Base-by-base conservation (phyloP, 257 asterid genomes). In the Coffea eugenioides region DNA sequence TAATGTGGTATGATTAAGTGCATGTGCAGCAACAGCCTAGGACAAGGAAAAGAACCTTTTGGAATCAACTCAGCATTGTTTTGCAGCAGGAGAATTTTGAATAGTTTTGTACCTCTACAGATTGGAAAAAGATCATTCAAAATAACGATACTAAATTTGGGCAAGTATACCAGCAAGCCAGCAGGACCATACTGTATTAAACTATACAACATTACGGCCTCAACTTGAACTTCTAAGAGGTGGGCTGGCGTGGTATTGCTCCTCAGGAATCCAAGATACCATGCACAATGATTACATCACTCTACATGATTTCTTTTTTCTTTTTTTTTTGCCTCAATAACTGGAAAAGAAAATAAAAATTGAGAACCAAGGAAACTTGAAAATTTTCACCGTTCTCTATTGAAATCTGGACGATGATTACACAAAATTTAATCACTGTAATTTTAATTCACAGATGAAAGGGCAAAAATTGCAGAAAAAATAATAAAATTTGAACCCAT, bases 391-490 rank as follows among this genome's bases (percentile, higher is more conserved):
- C 72, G 11, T 76, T 72, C 48, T 78, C 81, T 80, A 68, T 72
- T 62, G 46, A 54, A 82, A 76, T 57, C 76, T 79, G 67, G 73
- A 83, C 41, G 79, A 74, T 66, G 80, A 56, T 80, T 68, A 78
- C 45, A 82, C 25, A 75, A 4, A 21, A 57, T 79, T 73, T 59
- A 49, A 61, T 31, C 46, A 25, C 79, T 79, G 72, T 83, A 76
- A 86, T 72, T 75, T 51, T 65, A 81, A 73, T 80, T 74, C 82
- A 87, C 81, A 80, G 77, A 77, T 70, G 54, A 73, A 82, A 75
- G 52, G 76, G 73, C 72, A 74, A 65, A 74, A 79, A 57, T 21
- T 62, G 69, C 71, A 83, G 57, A 71, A 81, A 79, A 75, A 70
- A 67, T 27, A 15, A 78, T 71, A 71, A 71, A 81, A 39, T 73